Evolutionary conservation across 1,284 basidiomycete genomes (phyloP), one percentile per base, ranked within the genome.

Genomic region (Malassezia sp.): DNA sequence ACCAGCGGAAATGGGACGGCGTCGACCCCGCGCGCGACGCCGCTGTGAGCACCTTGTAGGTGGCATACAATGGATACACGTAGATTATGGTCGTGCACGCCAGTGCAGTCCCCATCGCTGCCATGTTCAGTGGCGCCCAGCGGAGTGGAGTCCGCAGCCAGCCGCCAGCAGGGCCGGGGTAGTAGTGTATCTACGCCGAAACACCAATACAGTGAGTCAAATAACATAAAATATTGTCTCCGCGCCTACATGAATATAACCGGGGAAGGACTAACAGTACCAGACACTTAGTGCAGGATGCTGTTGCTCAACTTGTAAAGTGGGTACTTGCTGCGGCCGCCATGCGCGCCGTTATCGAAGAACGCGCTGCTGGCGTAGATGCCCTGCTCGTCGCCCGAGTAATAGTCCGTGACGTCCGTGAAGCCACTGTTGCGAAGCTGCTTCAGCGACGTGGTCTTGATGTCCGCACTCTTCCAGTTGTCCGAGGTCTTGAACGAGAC

Each of bases 321-420:
- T 8, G 59, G 60, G 52, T 52, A 66, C 24, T 49, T 31, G 2
- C 41, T 44, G 26, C 61, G 53, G 1, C 60, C 63, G 12, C 63
- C 62, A 9, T 59, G 38, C 1, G 52, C 58, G 33, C 61, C 61
- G 15, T 67, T 54, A n/a, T 48, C 50, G 48, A 67, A 67, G 57
- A 60, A 67, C 14, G 64, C 64, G 11, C 64, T 61, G 14, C 56
- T 52, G 15, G 52, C 65, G 52, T 66, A 67, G 33, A 67, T 43
- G 27, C 47, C 46, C 34, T 56, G 35, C 32, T 46, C 42, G n/a
- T 51, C 49, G 15, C 63, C 64, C 15, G 49, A 34, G 45, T 59
- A 57, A 49, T 54, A 57, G 38, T 67, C 61, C 24, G 54, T 48
- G 10, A 67, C 56, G 8, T 53, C 58, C 12, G 63, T 66, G 20